Conservation (phyloP, 73 alveolate genomes). For the Stentor roeselii region DNA sequence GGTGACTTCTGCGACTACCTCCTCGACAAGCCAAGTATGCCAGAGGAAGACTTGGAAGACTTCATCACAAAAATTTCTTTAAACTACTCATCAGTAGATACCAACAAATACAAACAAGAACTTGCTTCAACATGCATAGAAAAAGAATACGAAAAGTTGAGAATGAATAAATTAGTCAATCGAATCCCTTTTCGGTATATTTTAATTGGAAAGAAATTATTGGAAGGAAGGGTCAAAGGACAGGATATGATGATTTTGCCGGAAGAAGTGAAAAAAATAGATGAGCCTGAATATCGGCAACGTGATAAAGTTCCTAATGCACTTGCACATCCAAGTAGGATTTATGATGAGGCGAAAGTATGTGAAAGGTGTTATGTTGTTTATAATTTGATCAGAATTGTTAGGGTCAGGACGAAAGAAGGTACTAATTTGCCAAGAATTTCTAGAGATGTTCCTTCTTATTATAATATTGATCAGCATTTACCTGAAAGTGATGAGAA, state of each 20-base stretch:
- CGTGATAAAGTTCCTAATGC: not conserved
- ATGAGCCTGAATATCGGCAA: slow-evolving; percentile 9
- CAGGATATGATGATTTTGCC: too few species aligned
- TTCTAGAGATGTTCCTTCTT: not conserved
- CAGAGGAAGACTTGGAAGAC: not conserved
- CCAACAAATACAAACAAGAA: slow-evolving; percentile 19
- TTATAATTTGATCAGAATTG: not conserved
- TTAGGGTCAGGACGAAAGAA: not conserved
- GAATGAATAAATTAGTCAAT: not conserved
- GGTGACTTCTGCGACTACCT: not conserved
- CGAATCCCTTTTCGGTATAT: slow-evolving; percentile 9
- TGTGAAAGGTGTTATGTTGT: slow-evolving; percentile 24
- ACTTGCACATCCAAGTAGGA: not conserved
- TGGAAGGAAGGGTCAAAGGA: not conserved
- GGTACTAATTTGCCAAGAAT: not conserved
- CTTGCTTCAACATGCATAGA: not conserved
- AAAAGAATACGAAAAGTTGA: not conserved
- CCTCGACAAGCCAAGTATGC: not conserved
- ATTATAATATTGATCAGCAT: not conserved
- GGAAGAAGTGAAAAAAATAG: not conserved
- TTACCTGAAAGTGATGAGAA: not conserved
- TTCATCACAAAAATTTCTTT: slow-evolving; percentile 15
- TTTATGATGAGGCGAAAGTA: slow-evolving; percentile 4
- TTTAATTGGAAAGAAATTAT: not conserved
- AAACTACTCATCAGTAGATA: not conserved